Base-by-base conservation (phyloP, 2,329 filamentous ascomycete species). In the Pseudogymnoascus sp. region DNA sequence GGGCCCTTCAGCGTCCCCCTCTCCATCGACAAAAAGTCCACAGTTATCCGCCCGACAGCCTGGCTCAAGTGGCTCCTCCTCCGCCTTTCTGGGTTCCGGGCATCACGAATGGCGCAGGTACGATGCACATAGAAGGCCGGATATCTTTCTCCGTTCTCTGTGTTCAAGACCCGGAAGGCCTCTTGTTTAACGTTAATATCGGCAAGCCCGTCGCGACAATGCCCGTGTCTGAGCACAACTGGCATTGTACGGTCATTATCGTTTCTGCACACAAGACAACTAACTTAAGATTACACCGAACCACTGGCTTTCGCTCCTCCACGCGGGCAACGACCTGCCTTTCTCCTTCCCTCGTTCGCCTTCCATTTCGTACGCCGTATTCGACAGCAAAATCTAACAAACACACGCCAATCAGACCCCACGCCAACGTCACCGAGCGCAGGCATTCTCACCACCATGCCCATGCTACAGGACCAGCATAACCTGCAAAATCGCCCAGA, bases 21-120 rank as follows among this genome's bases (percentile, higher is more conserved):
- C 43, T n/a, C 49, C 14, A 34, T 56, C 25, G 49, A 56, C 49
- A 56, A 16, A 43, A 56, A 31, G 49, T 56, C 49, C 49, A 56
- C 49, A 56, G 49, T 56, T 56, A 56, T 56, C 49, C 49, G 49
- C 28, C 49, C 49, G 25, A 56, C 25, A 56, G 49, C n/a, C 49
- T 56, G 49, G 49, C 49, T 56, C 49, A 34, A 56, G 49, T 34
- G 49, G 49, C 28, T 56, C 46, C 43, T 42, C 43, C n/a, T 18
- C 8, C 28, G 9, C 9, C 28, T 25, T 34, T 8, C 28, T 56
- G 25, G 49, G 25, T 56, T 56, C 49, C 34, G 49, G 49, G 25
- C 49, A 56, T 31, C 49, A 56, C 14, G 28, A 34, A 18, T 3
- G 49, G 49, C n/a, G 49, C 49, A 56, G 49, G 49, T 56, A 56